Base-by-base conservation (phyloP, 1,139 yeast genomes). In the Kurtzmaniella quercitrusa region DNA sequence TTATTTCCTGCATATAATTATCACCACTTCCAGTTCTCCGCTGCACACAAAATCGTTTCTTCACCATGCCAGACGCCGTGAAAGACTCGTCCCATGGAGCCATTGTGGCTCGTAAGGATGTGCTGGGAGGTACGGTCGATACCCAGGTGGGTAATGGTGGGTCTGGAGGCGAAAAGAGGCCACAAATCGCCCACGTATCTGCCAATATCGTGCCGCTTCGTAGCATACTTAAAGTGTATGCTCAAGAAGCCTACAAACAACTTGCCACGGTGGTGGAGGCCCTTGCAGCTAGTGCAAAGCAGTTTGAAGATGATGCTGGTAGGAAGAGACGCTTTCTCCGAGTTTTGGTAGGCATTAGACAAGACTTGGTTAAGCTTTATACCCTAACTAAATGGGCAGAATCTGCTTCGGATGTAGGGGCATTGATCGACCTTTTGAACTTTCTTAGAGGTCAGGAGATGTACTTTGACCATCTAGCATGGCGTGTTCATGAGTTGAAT, bases 371-470 rank as follows among this genome's bases (percentile, higher is more conserved):
- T 49, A 83, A 91, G 59, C 63, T 91, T 2, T 90, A 88, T 52
- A 95, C 95, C 3, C 66, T 93, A 41, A 79, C 85, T 39, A 90
- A 90, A 62, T 93, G 98, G 98, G 80, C 95, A 1, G 73, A 77
- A 27, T 82, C 80, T 27, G 74, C 91, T 11, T 73, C 79, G 43
- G 89, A 85, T 45, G 81, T 91, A 44, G 79, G 84, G 34, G 75
- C 75, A 44, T 70, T 90, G 51, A 90, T 93, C 46, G 98, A 93
- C 63, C 72, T 91, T 21, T 79, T 93, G 48, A 85, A 87, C 48
- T 91, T 95, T 94, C 73, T 91, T 40, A 73, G 95, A 19, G 56
- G 60, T 48, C 90, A 88, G 47, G 95, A 90, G 53, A 82, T 84
- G 50, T 80, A 81, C 59, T 77, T 84, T 41, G 89, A 87, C 47